Conservation (phyloP, 257 asterid genomes). For the Eustoma russellianum region DNA sequence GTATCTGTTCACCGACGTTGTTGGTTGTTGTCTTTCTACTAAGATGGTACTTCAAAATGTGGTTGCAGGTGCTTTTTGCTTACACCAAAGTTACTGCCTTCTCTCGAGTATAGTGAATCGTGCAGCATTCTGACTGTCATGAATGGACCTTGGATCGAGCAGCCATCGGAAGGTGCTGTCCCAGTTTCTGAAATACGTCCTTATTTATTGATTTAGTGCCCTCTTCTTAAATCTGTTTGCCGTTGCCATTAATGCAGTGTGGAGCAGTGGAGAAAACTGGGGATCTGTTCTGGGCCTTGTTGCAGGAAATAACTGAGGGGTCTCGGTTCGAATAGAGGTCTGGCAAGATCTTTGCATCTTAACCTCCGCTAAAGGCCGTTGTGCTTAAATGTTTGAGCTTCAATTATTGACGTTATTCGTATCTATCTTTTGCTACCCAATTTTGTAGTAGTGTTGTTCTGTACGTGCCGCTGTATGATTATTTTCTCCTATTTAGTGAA, state of each 20-base stretch:
- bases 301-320: conserved; percentile 16
- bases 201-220: background rate
- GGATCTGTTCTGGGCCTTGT: conserved; percentile 27
- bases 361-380: too few species aligned
- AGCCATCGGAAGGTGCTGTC: conserved; percentile 71
- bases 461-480: too few species aligned
- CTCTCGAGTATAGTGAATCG: conserved; percentile 67
- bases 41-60: conserved; percentile 1
- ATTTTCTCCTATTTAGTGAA: too few species aligned
- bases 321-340: too few species aligned
- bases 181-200: conserved; percentile 1
- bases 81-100: conserved; percentile 78
- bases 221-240: background rate
- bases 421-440: too few species aligned
- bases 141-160: conserved; percentile 94
- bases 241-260: conserved; percentile 32
- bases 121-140: conserved; percentile 74
- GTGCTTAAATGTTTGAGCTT: too few species aligned
- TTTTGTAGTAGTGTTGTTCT: too few species aligned
- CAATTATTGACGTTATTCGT: too few species aligned
- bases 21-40: background rate
- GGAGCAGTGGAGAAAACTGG: conserved; percentile 78
- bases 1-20: background rate
- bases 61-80: conserved; percentile 79
- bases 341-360: too few species aligned